phyloP scores from a whole-genome alignment of 2,329 filamentous ascomycete species.

The Chaetomiaceae sp. region DNA sequence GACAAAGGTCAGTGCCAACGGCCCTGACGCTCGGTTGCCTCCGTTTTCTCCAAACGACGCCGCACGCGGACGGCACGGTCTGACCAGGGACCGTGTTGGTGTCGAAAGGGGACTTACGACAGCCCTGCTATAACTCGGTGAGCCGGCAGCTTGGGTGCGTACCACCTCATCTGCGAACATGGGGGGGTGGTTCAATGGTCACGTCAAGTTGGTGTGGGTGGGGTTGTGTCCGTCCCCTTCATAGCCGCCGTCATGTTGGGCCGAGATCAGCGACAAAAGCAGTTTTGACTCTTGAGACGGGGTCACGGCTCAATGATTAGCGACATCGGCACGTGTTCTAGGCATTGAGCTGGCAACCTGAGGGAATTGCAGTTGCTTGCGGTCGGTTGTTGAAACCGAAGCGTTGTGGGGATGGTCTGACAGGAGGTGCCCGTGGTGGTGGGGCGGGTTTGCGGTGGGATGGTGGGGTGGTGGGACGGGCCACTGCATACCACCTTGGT shows the following conservation, averaged over 20 bases:
- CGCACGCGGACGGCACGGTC: too few relatives aligned
- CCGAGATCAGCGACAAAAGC: background rate
- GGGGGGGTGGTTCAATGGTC: background rate
- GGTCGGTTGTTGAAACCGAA: background rate
- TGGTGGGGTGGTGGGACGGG: background rate
- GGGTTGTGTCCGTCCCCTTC: background rate
- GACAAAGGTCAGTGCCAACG: background rate
- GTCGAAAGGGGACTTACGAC: slow-evolving; percentile 10
- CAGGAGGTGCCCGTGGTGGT: background rate
- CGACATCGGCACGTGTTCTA: too few relatives aligned
- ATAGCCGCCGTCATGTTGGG: background rate
- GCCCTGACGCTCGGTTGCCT: background rate
- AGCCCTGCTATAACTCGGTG: slow-evolving; percentile 16
- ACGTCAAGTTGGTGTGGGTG: background rate
- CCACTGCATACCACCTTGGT: slow-evolving; percentile 7
- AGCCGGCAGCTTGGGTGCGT: slow-evolving; percentile 18
- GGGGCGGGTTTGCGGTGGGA: too few relatives aligned
- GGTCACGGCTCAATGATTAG: background rate
- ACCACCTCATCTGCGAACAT: slow-evolving; percentile 11
- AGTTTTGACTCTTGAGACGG: background rate
- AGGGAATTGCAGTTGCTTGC: too few relatives aligned
- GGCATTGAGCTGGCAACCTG: too few relatives aligned
- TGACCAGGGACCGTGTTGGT: too few relatives aligned
- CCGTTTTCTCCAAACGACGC: background rate
- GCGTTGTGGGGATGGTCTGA: background rate